Base-by-base conservation (phyloP, 2,329 filamentous ascomycete species). In the Purpureocillium lavendulum region DNA sequence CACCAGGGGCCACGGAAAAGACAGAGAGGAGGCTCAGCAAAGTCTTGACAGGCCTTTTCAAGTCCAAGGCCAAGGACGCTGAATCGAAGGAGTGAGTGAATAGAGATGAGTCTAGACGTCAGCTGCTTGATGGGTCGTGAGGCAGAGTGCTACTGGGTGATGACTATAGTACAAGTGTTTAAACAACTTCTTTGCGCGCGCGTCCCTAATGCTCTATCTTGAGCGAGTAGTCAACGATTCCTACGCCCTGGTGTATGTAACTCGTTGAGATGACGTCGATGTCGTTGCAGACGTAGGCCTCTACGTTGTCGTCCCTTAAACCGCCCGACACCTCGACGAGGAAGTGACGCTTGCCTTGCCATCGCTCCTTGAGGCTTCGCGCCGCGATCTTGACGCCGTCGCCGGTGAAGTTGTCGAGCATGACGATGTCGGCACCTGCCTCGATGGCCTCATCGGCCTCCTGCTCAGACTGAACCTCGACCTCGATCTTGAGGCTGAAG, bases 251-350 rank as follows among this genome's bases (percentile, higher is more conserved):
- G 56, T 98, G 92, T 55, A 98, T 96, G 38, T 86, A 90, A 59
- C 89, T 96, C 33, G 90, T 96, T 33, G 89, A 96, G 51, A 97
- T 81, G 49, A 98, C 89, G 62, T 98, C 92, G 50, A 98, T 80
- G 64, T 97, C 77, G 49, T 82, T 73, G 55, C 78, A 80, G n/a
- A 88, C 83, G 65, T 94, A 96, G 9, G 72, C 69, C 50, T 75
- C 77, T 6, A 94, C 87, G 60, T 97, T 98, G 39, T 84, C 80
- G 57, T 85, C 75, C 7, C 81, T 92, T 65, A 98, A 60, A 0
- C 92, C 92, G 1, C 92, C 92, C 46, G 87, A 95, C 14, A 96
- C 87, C 68, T 98, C 92, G 29, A 98, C 73, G 56, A 97, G 60
- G 50, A 94, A 87, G 39, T 81, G 71, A 45, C 70, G 71, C 58